These are phyloP conservation scores for Colletotrichum sp. DNA, from an alignment of 2,329 filamentous ascomycete species.

Conservation along the genomic window DNA sequence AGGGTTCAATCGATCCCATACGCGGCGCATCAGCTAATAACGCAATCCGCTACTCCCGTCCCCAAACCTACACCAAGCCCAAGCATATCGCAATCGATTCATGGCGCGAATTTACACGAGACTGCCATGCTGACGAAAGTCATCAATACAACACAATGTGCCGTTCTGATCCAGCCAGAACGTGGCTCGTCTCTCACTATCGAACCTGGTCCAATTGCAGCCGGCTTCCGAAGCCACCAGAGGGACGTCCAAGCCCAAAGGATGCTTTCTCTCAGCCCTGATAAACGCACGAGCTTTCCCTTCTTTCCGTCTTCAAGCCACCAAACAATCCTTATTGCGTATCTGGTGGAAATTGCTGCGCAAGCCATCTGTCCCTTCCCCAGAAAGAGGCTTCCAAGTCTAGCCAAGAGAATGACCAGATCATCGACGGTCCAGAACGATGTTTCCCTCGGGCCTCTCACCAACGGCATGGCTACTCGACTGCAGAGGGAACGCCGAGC, in stretches of 20 bases:
- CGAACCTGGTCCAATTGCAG: not conserved
- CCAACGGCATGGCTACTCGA: not conserved
- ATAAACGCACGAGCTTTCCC: not conserved
- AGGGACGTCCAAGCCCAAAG: not conserved
- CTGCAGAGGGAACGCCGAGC: not conserved
- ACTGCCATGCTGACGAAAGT: not conserved
- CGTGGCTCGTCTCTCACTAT: not conserved
- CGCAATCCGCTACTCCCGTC: not conserved
- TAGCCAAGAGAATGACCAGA: not conserved
- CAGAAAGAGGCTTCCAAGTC: not conserved
- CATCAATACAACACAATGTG: not conserved
- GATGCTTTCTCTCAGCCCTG: not conserved
- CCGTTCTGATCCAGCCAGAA: not conserved
- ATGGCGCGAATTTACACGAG: not conserved
- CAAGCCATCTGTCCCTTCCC: not conserved
- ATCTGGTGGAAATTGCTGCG: not conserved
- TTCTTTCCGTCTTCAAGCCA: not conserved
- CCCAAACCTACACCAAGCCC: not conserved
- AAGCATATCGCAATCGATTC: not conserved
- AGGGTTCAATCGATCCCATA: not conserved
- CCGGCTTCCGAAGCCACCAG: not conserved
- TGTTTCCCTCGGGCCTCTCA: not conserved
- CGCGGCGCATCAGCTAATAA: not conserved
- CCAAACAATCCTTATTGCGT: not conserved
- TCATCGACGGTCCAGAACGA: not conserved